A percentile compares a stretch with the other conserved stretches of the same genome.
Evolutionary conservation across 768 basidiomycete genomes (phyloP).

Genomic region (Paxillus involutus): DNA sequence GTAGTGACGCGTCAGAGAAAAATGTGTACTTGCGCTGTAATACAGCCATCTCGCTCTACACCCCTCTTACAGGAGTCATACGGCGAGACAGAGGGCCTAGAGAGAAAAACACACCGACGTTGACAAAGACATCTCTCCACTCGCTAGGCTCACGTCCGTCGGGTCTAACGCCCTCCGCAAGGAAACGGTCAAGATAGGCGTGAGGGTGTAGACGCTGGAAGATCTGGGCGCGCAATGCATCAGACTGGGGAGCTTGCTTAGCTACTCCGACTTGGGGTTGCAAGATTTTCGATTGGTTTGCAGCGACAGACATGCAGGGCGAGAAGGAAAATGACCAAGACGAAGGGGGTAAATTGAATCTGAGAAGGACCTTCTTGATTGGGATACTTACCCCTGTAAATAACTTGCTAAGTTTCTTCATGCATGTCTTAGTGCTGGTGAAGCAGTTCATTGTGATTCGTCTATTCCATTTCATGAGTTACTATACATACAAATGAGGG

Average conservation of each 20-base stretch:
- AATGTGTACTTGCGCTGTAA: neutral
- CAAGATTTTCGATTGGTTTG: neutral
- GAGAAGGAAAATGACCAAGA: neutral
- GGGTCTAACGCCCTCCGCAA: conserved; percentile 74
- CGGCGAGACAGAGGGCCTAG: neutral
- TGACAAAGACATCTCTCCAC: conserved; percentile 77
- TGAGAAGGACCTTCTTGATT: neutral
- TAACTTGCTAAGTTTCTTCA: too few relatives aligned
- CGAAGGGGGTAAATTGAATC: too few relatives aligned
- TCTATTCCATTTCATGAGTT: conserved; percentile 1
- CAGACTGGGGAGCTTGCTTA: conserved; percentile 10
- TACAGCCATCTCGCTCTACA: neutral
- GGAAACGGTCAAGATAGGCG: conserved; percentile 83
- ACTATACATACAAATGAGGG: conserved; percentile 18
- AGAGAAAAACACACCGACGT: conserved; percentile 62
- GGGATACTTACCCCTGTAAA: neutral
- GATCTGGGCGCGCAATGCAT: conserved; percentile 38
- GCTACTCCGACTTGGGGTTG: neutral
- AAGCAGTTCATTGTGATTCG: neutral
- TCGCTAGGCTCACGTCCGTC: conserved; percentile 72
- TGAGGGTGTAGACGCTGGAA: conserved; percentile 91
- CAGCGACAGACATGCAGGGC: neutral
- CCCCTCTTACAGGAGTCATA: neutral
- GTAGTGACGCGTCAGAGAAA: neutral
- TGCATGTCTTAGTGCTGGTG: too few relatives aligned